Evolutionary conservation across 495 filamentous ascomycete genomes (phyloP).

Genomic region (Podospora comata): DNA sequence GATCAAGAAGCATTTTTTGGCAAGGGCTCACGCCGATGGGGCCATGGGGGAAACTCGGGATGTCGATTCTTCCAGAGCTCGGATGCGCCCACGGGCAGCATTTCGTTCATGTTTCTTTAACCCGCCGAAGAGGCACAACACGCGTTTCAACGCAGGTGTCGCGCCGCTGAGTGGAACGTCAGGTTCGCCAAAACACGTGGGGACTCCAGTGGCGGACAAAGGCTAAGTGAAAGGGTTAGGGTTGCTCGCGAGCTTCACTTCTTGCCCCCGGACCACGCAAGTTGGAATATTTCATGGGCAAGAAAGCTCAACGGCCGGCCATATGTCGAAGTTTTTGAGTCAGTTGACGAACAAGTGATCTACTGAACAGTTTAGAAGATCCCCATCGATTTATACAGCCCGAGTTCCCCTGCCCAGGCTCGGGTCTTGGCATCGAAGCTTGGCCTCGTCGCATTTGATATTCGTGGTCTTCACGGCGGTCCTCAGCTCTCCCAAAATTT

Average conservation of each 20-base stretch:
- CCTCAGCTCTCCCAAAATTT: neutral
- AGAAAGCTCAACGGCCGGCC: neutral
- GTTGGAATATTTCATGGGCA: neutral
- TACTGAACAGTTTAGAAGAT: neutral
- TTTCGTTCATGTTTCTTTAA: neutral
- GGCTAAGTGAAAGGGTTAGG: neutral
- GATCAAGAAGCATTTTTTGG: neutral
- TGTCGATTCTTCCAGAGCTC: neutral
- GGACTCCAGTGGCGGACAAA: neutral
- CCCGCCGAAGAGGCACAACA: neutral
- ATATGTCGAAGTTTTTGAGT: neutral
- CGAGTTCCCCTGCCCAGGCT: neutral
- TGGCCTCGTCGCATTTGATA: conserved; percentile 4
- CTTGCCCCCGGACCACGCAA: neutral
- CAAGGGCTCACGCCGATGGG: neutral
- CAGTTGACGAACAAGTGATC: neutral
- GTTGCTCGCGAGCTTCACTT: neutral
- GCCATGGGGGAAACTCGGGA: neutral
- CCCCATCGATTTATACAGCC: neutral
- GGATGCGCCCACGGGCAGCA: neutral
- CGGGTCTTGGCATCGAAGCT: neutral
- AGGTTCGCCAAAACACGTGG: conserved; percentile 24
- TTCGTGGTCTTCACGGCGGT: neutral
- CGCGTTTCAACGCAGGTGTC: conserved; percentile 15
- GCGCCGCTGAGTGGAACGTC: conserved; percentile 16